Evolutionary conservation across 2,329 filamentous ascomycete species (phyloP).

Genomic region (Fulvia fulva): DNA sequence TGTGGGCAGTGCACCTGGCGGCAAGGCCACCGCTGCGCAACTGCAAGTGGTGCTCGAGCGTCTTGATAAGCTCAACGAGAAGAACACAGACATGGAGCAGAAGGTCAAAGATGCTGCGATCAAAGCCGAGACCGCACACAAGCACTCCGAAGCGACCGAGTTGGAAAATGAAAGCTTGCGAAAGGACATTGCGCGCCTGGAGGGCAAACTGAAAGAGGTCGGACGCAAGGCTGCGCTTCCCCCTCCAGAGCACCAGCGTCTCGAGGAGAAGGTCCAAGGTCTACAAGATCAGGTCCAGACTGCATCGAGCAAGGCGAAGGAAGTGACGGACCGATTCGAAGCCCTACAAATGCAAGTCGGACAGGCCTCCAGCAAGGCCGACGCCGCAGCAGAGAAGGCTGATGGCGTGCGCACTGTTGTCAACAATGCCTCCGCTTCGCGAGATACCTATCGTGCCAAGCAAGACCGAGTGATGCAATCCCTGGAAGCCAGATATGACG

Average conservation of each 20-base stretch:
- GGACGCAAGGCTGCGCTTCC: neutral
- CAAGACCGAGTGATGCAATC: neutral
- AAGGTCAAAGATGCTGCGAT: neutral
- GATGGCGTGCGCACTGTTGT: neutral
- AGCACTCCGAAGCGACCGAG: neutral
- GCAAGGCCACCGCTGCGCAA: neutral
- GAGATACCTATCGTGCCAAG: neutral
- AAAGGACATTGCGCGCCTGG: neutral
- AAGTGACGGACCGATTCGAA: neutral
- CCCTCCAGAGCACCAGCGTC: neutral
- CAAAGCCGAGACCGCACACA: neutral
- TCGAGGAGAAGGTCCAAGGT: neutral
- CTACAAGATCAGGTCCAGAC: neutral
- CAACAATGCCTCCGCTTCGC: neutral
- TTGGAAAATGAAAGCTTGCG: neutral
- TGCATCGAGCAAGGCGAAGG: neutral
- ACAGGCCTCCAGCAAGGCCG: neutral
- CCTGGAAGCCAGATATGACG: neutral
- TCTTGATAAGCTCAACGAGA: neutral
- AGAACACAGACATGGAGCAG: neutral
- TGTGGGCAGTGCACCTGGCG: neutral
- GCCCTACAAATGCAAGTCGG: neutral
- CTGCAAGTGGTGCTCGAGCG: neutral
- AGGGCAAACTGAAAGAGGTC: neutral
- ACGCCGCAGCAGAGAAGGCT: neutral